Evolutionary conservation across 768 basidiomycete genomes (phyloP), one percentile per base, ranked within the genome.

Genomic region (Asterophora lycoperdoides): DNA sequence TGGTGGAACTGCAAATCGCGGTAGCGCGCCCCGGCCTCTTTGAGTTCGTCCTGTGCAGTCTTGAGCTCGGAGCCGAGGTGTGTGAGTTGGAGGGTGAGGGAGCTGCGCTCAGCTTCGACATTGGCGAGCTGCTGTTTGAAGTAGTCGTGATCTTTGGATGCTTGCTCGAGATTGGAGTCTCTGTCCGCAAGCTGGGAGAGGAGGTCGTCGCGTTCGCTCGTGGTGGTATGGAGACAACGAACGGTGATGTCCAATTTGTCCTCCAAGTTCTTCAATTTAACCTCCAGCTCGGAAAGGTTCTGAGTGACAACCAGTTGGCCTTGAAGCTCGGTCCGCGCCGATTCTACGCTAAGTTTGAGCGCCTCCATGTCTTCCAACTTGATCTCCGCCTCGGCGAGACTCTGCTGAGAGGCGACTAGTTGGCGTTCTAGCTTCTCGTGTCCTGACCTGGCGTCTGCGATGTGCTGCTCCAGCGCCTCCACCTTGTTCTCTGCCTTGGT

Each of bases 91-190:
- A 86, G 72, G n/a, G 69, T 66, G 15, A 89, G 72, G 2, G 84
- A 80, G 54, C 84, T 75, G 19, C 86, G 80, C 56, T 86, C 78
- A 0, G 83, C 77, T 57, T 86, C 84, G 34, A 78, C 66, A 34
- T 77, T 71, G 38, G 83, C 77, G 11, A 81, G 71, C 70, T 15
- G 74, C 65, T 43, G 72, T 67, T 26, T 73, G 67, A 17, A 80
- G 49, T 8, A 60, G 36, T 75, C 71, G 39, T 69, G 65, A 36
- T 66, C 66, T 18, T 56, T 29, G 8, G 47, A 37, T 30, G 67
- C 64, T 34, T 65, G 64, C 33, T 61, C 56, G 56, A 65, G 65
- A 14, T 66, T 55, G 17, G 49, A 35, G 36, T 68, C 65, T 45
- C 67, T 68, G 13, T 42, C 49, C 46, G 69, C 67, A 18, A 76